Evolutionary conservation across 2,329 filamentous ascomycete species (phyloP).

Genomic region (Phyllosticta citriasiana): DNA sequence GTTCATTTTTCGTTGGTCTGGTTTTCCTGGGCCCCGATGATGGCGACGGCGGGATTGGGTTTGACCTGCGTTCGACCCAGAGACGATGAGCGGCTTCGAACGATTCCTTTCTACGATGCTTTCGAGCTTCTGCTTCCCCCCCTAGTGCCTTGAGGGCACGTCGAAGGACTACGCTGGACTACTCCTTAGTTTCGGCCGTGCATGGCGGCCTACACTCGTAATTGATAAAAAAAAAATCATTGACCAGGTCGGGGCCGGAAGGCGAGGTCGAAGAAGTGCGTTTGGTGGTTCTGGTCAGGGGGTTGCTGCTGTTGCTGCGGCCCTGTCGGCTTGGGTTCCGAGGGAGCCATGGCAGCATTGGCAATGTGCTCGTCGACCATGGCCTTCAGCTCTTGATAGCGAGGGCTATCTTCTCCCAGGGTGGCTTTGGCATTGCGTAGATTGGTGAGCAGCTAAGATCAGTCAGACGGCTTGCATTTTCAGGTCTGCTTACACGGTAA

Average conservation of each 20-base stretch:
- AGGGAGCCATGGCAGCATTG: constrained; percentile 10
- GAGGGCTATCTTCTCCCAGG: constrained; percentile 21
- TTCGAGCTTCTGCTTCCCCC: background rate
- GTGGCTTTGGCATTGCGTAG: constrained; percentile 25
- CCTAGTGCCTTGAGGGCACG: background rate
- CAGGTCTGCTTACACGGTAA: background rate
- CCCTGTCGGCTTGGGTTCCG: background rate
- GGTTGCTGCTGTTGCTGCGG: background rate
- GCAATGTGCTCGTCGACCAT: constrained; percentile 23
- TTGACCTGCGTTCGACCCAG: background rate
- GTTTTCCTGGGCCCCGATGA: background rate
- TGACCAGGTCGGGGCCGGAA: constrained; percentile 7
- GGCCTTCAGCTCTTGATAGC: constrained; percentile 22
- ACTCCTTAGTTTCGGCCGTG: constrained; percentile 1
- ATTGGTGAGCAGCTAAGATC: constrained; percentile 23
- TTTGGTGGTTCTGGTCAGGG: background rate
- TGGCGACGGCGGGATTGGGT: background rate
- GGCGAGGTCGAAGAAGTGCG: constrained; percentile 6
- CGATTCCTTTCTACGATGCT: background rate
- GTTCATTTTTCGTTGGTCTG: background rate
- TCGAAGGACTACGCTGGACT: background rate
- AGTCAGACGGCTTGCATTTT: background rate
- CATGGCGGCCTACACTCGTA: background rate
- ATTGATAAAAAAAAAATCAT: constrained; percentile 5
- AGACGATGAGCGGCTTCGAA: background rate